phyloP scores from a whole-genome alignment of 805 yeast species.

The Blastobotrys terrestris region DNA sequence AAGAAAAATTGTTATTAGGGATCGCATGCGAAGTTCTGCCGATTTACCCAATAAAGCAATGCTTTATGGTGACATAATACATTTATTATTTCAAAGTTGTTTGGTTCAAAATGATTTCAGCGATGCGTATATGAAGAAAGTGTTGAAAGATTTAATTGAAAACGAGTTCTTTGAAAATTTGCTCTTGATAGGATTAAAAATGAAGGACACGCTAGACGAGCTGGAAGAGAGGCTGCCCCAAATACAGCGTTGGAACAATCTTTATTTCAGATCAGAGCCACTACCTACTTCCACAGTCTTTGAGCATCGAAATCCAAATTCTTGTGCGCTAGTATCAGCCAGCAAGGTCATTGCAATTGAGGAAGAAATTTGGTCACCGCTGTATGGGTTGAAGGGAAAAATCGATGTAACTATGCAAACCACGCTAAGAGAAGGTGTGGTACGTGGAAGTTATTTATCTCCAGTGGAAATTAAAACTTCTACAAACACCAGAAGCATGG shows the following conservation, averaged over 20 bases:
- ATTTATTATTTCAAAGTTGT: conserved; percentile 63
- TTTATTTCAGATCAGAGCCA: conserved; percentile 10
- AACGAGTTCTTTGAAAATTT: conserved; percentile 34
- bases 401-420: conserved; percentile 83
- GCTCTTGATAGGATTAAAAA: conserved; percentile 46
- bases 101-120: conserved; percentile 36
- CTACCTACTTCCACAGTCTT: conserved; percentile 9
- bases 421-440: conserved; percentile 32
- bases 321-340: conserved; percentile 43
- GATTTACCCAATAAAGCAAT: conserved; percentile 42
- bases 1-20: conserved; percentile 59
- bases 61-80: conserved; percentile 78
- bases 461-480: conserved; percentile 95
- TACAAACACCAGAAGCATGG: conserved; percentile 41
- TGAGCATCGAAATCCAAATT: conserved; percentile 22
- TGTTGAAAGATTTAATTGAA: conserved; percentile 26
- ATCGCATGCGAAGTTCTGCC: conserved; percentile 53
- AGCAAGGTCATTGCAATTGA: conserved; percentile 74
- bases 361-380: conserved; percentile 88
- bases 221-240: conserved; percentile 45
- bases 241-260: conserved; percentile 29
- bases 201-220: conserved; percentile 44
- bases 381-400: conserved; percentile 81
- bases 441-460: conserved; percentile 40
- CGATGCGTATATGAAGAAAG: conserved; percentile 33